Percentiles rank a stretch among this genome's conserved stretches.
Evolutionary conservation across 148 eudicot species (phyloP).

Genomic region (Rhododendron griersonianum): DNA sequence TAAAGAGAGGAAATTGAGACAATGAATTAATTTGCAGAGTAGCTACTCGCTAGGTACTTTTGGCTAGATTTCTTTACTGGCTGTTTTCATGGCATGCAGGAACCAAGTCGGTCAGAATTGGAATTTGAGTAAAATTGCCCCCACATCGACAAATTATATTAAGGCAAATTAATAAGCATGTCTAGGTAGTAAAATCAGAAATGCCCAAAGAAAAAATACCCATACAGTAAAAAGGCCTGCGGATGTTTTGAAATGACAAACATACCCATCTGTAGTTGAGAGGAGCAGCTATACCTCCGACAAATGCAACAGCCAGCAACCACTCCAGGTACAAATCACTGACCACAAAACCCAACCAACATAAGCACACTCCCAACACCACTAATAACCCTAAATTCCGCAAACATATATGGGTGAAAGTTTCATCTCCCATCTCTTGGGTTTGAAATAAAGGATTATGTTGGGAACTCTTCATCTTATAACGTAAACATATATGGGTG

Average conservation of each 20-base stretch:
- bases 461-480: no score
- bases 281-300: conserved; percentile 88
- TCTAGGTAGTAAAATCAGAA: neutral
- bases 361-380: neutral
- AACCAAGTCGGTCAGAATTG: neutral
- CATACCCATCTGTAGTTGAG: conserved; percentile 93
- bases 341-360: neutral
- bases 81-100: neutral
- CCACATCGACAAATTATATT: neutral
- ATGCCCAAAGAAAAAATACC: neutral
- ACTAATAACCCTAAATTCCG: neutral
- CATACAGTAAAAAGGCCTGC: neutral
- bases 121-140: neutral
- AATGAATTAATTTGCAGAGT: neutral
- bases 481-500: neutral
- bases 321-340: conserved; percentile 85
- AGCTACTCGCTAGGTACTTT: neutral
- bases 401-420: no score
- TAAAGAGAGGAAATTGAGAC: neutral
- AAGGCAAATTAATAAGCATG: neutral
- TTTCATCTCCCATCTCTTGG: no score
- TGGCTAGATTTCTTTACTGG: neutral
- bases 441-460: no score
- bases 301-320: conserved; percentile 77
- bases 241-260: neutral